Evolutionary conservation across 164 flowering plant genomes (phyloP).

Genomic region (Berberis thunbergii): DNA sequence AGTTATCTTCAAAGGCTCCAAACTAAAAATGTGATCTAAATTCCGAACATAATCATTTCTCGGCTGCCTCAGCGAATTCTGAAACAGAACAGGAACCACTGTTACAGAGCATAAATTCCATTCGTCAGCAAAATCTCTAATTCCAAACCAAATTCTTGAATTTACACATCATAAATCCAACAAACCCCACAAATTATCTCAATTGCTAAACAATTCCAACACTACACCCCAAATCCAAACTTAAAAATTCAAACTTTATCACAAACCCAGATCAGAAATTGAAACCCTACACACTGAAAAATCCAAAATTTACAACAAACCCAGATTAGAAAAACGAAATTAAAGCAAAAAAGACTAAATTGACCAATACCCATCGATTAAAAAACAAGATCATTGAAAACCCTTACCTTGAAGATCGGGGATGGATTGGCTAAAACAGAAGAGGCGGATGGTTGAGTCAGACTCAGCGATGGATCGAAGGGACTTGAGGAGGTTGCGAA

Average conservation of each 20-base stretch:
- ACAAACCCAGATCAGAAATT: not conserved
- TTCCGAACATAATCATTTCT: conserved; percentile 44
- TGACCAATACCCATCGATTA: not conserved
- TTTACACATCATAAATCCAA: not conserved
- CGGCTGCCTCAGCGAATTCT: conserved; percentile 53
- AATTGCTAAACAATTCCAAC: not conserved
- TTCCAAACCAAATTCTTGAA: not conserved
- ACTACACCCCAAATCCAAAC: not conserved
- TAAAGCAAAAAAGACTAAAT: not conserved
- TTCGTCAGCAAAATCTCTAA: not conserved
- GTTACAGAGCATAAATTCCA: conserved; percentile 13
- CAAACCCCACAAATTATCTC: not conserved
- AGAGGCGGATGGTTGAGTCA: conserved; percentile 57
- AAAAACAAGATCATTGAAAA: not conserved
- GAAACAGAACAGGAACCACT: conserved; percentile 92
- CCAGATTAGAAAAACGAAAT: not conserved
- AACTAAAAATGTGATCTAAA: conserved; percentile 65
- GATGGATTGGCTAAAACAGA: conserved; percentile 56
- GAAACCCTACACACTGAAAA: not conserved
- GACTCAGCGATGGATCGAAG: conserved; percentile 77
- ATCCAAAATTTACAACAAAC: not conserved
- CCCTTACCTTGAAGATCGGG: conserved; percentile 68
- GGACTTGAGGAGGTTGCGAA: conserved; percentile 67
- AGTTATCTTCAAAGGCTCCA: conserved; percentile 72
- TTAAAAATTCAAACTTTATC: not conserved